Evolutionary conservation across 306 rosid species (phyloP), one percentile per base, ranked within the genome.

Genomic region (Rosa persica): DNA sequence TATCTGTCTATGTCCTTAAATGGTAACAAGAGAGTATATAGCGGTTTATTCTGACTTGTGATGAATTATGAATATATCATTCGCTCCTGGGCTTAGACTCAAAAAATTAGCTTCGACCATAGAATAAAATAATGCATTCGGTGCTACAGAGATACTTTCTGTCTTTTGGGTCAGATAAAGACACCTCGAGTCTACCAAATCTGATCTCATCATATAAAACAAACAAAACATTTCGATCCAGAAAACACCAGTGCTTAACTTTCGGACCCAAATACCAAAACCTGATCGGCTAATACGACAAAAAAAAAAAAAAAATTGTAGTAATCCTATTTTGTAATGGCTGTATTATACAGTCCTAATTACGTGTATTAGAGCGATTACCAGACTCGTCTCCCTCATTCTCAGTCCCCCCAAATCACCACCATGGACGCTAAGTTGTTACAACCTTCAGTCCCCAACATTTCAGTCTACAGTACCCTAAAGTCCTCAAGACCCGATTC

Each of bases 381-480:
- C 39, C 19, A 5, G 67, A 27, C 22, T 65, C 70, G 44, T 36
- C 46, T 48, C 10, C 16, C 68, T 62, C 36, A 15, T 3, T 38
- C 36, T 22, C 13, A 43, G 51, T 22, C 72, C 13, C 27, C 43
- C 38, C 43, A 72, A 36, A 74, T 65, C 77, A 49, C 40, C 48
- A 48, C 60, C 77, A 87, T 87, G 90, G 81, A 79, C 54, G 39
- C 83, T 23, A 47, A 72, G 76, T 23, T 77, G 57, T 40, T 73
- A 1, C 39, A 46, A 62, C 55, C 80, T 77, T 38, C 75, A n/a
- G 43, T 48, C 23, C 17, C 46, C 22, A 11, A 38, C 70, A 8
- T 49, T 54, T 74, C 81, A 67, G 58, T 64, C 80, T 76, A 60
- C 73, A 15, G 9, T 15, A 23, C 49, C 78, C 30, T 47, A 57